Conservation (phyloP, 2,329 filamentous ascomycete genomes). For the Talaromyces rugulosus region DNA sequence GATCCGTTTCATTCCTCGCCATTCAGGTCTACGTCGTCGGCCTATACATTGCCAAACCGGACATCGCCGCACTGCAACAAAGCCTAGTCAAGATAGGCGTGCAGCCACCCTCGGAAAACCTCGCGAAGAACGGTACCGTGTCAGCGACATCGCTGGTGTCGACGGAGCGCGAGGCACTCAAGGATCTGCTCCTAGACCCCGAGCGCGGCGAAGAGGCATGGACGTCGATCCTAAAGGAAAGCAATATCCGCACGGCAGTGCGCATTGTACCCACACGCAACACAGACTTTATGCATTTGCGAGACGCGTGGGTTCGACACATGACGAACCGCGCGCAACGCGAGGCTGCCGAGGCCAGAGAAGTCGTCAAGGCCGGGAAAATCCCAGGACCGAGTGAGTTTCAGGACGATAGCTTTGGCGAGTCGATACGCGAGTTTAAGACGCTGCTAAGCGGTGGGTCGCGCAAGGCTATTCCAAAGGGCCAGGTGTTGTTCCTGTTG, state of each 20-base stretch:
- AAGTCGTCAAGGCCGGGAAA: conserved; percentile 14
- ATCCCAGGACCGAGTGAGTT: conserved; percentile 40
- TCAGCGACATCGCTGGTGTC: conserved; percentile 78
- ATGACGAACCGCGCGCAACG: conserved; percentile 69
- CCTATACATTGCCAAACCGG: conserved; percentile 79
- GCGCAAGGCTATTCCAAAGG: conserved; percentile 67
- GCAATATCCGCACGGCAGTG: conserved; percentile 70
- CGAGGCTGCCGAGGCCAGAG: conserved; percentile 45
- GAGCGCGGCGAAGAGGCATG: conserved; percentile 67
- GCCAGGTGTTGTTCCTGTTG: conserved; percentile 68
- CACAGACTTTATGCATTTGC: conserved; percentile 88
- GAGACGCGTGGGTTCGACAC: conserved; percentile 85
- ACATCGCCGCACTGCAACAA: conserved; percentile 75
- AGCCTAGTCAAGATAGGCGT: conserved; percentile 68
- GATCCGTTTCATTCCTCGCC: conserved; percentile 81
- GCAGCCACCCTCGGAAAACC: conserved; percentile 14
- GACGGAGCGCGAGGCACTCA: conserved; percentile 72
- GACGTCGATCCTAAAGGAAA: conserved; percentile 63
- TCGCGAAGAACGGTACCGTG: conserved; percentile 49
- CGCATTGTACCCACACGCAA: conserved; percentile 86
- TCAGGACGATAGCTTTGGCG: conserved; percentile 71
- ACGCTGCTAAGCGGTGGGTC: conserved; percentile 71
- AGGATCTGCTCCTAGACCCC: conserved; percentile 64
- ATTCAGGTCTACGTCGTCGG: conserved; percentile 96
- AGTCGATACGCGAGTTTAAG: conserved; percentile 73